These are phyloP conservation scores for Rostrohypoxylon terebratum DNA, from an alignment of 495 filamentous ascomycete species.

Conservation along the genomic window DNA sequence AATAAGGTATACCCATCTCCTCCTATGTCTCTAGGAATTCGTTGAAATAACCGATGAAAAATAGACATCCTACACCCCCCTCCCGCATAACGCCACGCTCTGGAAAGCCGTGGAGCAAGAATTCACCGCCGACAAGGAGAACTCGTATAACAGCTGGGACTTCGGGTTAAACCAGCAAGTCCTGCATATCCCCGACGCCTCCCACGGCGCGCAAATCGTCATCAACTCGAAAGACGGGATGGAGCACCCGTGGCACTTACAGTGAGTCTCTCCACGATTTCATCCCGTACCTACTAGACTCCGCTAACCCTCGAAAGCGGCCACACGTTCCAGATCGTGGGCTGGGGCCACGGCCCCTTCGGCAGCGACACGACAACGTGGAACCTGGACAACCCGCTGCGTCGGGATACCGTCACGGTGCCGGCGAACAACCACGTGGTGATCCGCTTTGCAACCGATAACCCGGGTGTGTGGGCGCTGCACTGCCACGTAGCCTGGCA, in stretches of 20 bases:
- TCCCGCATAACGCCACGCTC: slow-evolving; percentile 45
- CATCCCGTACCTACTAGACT: not conserved
- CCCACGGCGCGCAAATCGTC: slow-evolving; percentile 72
- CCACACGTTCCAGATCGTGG: slow-evolving; percentile 52
- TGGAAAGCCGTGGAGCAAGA: slow-evolving; percentile 49
- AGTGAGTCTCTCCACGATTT: too few species aligned
- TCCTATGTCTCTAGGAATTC: not conserved
- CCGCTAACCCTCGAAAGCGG: slow-evolving; percentile 22
- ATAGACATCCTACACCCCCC: slow-evolving; percentile 47
- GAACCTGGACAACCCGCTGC: slow-evolving; percentile 51
- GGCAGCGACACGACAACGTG: slow-evolving; percentile 33
- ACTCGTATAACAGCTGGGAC: slow-evolving; percentile 51
- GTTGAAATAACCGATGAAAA: not conserved
- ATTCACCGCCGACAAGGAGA: slow-evolving; percentile 40
- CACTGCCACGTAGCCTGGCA: slow-evolving; percentile 55
- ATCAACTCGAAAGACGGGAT: slow-evolving; percentile 74
- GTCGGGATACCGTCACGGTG: slow-evolving; percentile 50
- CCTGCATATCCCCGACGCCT: slow-evolving; percentile 65
- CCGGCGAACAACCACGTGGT: slow-evolving; percentile 48
- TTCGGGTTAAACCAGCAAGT: slow-evolving; percentile 50
- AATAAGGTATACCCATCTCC: slow-evolving; percentile 41
- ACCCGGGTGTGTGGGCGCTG: slow-evolving; percentile 52
- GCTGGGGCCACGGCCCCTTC: slow-evolving; percentile 48
- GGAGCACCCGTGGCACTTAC: slow-evolving; percentile 53
- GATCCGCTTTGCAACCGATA: slow-evolving; percentile 48